A percentile compares a stretch with the other conserved stretches of the same genome.
Evolutionary conservation across 2,329 filamentous ascomycete genomes (phyloP).

Genomic region (Macroventuria anomochaeta): DNA sequence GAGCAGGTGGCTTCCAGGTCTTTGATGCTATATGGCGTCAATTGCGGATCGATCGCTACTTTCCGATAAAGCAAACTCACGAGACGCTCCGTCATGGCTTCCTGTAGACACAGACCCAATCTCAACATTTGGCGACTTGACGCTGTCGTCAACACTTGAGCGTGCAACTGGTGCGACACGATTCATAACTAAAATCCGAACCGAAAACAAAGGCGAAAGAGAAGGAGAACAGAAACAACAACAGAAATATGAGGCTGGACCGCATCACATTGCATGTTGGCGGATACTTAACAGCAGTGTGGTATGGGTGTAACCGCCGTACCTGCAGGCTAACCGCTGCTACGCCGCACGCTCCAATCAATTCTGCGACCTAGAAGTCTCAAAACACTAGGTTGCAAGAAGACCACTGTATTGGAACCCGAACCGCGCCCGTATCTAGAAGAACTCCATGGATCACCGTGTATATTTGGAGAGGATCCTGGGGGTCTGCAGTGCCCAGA

Average conservation of each 20-base stretch:
- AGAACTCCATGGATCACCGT: conserved; percentile 1
- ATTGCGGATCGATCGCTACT: too few species aligned
- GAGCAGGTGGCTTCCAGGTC: conserved; percentile 30
- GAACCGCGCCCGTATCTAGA: conserved; percentile 1
- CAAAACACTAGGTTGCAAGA: conserved; percentile 5
- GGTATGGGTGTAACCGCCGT: conserved; percentile 13
- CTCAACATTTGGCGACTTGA: not conserved
- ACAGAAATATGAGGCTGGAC: not conserved
- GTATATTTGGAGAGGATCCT: conserved; percentile 1
- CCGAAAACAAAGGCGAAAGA: not conserved
- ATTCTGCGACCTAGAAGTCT: not conserved
- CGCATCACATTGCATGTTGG: conserved; percentile 4
- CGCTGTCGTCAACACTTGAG: not conserved
- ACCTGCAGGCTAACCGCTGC: conserved; percentile 12
- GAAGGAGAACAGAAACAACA: not conserved
- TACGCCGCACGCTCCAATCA: conserved; percentile 19
- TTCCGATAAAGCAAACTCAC: too few species aligned
- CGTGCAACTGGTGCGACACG: not conserved
- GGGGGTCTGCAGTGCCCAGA: not conserved
- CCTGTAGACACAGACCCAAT: too few species aligned
- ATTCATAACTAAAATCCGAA: not conserved
- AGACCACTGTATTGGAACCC: conserved; percentile 6
- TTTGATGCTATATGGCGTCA: not conserved
- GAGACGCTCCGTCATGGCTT: too few species aligned
- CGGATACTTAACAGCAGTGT: conserved; percentile 7